These are phyloP conservation scores for Penicillium arizonense DNA, from an alignment of 495 filamentous ascomycete species.

Conservation along the genomic window DNA sequence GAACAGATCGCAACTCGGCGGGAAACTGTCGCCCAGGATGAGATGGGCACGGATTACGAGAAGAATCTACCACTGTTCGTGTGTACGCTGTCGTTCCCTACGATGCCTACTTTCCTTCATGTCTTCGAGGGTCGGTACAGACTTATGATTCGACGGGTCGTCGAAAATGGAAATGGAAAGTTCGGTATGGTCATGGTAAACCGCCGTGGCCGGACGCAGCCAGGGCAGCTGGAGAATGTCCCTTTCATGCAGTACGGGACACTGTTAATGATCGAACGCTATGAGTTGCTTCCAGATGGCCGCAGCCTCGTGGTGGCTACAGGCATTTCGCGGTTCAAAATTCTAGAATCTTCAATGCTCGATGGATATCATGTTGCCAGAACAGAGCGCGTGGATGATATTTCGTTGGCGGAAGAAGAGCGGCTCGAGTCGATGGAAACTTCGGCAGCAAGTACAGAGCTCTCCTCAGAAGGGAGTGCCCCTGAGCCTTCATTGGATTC, in stretches of 20 bases:
- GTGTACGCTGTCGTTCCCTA: conserved; percentile 76
- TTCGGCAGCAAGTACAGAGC: conserved; percentile 11
- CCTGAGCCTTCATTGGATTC: conserved; percentile 46
- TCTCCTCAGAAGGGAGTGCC: conserved; percentile 14
- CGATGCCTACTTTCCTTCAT: conserved; percentile 80
- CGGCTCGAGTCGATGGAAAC: conserved; percentile 65
- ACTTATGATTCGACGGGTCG: conserved; percentile 78
- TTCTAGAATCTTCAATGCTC: conserved; percentile 57
- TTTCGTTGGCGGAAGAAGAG: conserved; percentile 80
- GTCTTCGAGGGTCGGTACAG: conserved; percentile 92
- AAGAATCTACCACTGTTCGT: conserved; percentile 73
- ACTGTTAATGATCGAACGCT: conserved; percentile 67
- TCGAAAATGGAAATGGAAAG: conserved; percentile 63
- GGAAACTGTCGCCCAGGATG: conserved; percentile 52
- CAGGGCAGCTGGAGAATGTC: conserved; percentile 49
- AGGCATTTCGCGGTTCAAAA: conserved; percentile 72
- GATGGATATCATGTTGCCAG: conserved; percentile 79
- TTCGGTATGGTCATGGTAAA: conserved; percentile 88
- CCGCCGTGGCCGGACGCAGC: conserved; percentile 50
- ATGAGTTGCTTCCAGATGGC: conserved; percentile 73
- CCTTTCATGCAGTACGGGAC: conserved; percentile 77
- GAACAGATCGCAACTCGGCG: conserved; percentile 58
- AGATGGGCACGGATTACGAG: conserved; percentile 46
- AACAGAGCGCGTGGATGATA: conserved; percentile 73
- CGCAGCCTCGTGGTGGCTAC: conserved; percentile 75